Evolutionary conservation across 192 early-diverging fungal species (phyloP), one percentile per base, ranked within the genome.

Genomic region (Coemansia sp.): DNA sequence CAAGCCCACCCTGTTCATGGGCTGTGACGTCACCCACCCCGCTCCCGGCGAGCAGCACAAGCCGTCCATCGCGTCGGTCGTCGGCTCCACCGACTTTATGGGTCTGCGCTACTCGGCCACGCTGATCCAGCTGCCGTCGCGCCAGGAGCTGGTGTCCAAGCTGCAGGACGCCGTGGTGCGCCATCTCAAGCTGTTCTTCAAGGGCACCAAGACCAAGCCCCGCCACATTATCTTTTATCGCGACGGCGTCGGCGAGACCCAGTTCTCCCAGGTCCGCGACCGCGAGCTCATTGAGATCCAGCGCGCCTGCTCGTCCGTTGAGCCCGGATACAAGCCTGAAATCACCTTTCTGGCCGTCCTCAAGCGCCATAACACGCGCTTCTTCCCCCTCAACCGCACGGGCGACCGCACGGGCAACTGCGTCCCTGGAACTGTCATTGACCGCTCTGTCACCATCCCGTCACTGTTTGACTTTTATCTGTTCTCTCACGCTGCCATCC

Each of bases 1-100:
- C 41, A 91, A 95, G 76, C 90, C 92, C 19, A 95, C 95, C 12
- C 88, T 97, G 56, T 63, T 97, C 24, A 78, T 97, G 62, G 95
- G 95, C 22, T 93, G 93, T 14, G 94, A 97, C 75, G 89, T 97
- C 32, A 93, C 91, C 9, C 94, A 95, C 68, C 88, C 90, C 24
- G 75, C 83, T 25, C 89, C 93, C 37, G 92, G 90, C 2, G 84
- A 86, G 45, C 72, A 43, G 12, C 58, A 65, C 51, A 81, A 86
- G 37, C 89, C 89, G 1, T 93, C 93, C 15, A 89, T 95, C 67
- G 90, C 90, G 10, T 83, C 93, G 0, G 70, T 92, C 15, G 90
- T 91, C 8, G 92, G 84, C 5, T 86, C 86, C n/a, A 84, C 87
- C 56, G 88, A 92, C 58, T 54, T 75, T 17, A 69, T 79, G 72